phyloP scores from a whole-genome alignment of 257 asterid species.

The Salvia splendens region DNA sequence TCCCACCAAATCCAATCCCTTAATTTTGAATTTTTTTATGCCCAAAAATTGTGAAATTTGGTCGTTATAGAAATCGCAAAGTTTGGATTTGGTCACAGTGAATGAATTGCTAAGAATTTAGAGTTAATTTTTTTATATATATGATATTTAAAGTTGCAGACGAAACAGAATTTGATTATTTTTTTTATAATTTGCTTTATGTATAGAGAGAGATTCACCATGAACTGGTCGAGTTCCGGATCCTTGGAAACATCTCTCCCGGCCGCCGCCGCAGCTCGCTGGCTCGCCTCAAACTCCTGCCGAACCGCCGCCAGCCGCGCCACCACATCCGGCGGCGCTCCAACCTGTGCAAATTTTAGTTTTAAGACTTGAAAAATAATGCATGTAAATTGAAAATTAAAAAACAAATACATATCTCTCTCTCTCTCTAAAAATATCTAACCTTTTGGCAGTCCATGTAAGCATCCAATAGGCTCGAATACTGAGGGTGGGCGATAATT shows the following conservation, averaged over 20 bases:
- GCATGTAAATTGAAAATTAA: background rate
- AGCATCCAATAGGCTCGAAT: conserved; percentile 75
- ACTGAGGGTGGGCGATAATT: conserved; percentile 89
- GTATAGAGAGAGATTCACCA: conserved; percentile 47
- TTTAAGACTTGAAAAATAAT: background rate
- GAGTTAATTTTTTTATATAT: no score
- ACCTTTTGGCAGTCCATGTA: conserved; percentile 98
- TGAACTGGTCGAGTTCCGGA: conserved; percentile 95
- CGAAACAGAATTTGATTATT: no score
- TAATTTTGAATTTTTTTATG: no score
- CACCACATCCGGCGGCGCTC: conserved; percentile 92
- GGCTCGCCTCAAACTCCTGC: conserved; percentile 73
- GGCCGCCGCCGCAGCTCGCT: conserved; percentile 45
- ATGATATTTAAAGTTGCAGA: no score
- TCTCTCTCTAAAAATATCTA: background rate
- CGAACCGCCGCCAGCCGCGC: conserved; percentile 72
- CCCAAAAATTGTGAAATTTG: no score
- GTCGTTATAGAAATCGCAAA: no score
- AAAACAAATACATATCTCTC: no score
- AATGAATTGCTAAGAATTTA: no score
- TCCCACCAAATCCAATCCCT: background rate
- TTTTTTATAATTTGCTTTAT: no score
- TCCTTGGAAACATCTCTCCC: conserved; percentile 62
- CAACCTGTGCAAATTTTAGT: conserved; percentile 50
- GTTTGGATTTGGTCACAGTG: no score